A percentile compares a stretch with the other conserved stretches of the same genome.
Conservation (phyloP, 2,329 filamentous ascomycete genomes). For the Didymosphaeria variabile region DNA sequence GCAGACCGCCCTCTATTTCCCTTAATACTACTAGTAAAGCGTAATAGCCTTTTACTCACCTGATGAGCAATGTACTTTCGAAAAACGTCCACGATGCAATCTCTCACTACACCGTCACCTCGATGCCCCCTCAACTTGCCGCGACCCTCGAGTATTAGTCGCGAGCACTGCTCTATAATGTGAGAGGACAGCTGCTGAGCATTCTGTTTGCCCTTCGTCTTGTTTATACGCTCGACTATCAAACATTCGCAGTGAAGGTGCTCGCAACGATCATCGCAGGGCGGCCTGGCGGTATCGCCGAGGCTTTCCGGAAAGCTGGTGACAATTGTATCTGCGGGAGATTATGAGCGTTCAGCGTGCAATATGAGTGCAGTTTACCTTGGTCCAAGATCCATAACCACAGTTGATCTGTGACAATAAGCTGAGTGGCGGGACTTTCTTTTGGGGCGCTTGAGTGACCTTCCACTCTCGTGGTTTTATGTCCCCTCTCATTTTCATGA, state of each 20-base stretch:
- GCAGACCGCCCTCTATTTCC: too few species aligned
- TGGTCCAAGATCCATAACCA: conserved; percentile 12
- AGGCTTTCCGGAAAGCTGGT: not conserved
- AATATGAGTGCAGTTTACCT: not conserved
- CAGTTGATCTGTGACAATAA: conserved; percentile 8
- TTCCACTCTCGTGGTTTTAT: too few species aligned
- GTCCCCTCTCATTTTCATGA: too few species aligned
- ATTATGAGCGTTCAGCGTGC: not conserved
- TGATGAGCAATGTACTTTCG: not conserved
- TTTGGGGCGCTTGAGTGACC: too few species aligned
- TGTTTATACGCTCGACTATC: too few species aligned
- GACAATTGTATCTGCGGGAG: not conserved
- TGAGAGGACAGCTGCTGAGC: not conserved
- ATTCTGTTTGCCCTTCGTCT: too few species aligned
- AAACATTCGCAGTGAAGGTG: too few species aligned
- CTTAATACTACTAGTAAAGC: too few species aligned
- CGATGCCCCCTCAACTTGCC: too few species aligned
- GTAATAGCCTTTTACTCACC: not conserved
- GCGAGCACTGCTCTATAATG: not conserved
- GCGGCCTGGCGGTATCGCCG: not conserved
- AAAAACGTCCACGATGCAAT: not conserved
- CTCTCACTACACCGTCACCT: not conserved
- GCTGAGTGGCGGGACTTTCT: not conserved
- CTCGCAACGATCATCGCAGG: too few species aligned
- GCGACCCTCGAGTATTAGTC: not conserved